A percentile compares a stretch with the other conserved stretches of the same genome.
Evolutionary conservation across 2,329 filamentous ascomycete species (phyloP).

Genomic region (Microdochium bolleyi): DNA sequence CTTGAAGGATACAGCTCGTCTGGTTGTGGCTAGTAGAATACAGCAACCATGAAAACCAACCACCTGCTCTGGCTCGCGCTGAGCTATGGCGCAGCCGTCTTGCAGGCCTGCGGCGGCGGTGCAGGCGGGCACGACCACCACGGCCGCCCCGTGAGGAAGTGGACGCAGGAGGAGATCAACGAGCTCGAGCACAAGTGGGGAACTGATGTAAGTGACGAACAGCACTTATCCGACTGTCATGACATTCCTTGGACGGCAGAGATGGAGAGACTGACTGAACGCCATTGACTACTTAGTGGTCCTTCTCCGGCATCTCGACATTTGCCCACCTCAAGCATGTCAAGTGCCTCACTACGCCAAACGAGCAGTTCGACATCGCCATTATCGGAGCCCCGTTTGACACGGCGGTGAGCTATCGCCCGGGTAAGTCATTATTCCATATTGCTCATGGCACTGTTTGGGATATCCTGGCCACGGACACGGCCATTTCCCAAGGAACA

Average conservation of each 20-base stretch:
- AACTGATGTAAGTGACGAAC: constrained; percentile 37
- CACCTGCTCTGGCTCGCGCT: constrained; percentile 15
- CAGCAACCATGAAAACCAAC: constrained; percentile 12
- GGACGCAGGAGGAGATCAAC: constrained; percentile 39
- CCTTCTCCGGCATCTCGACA: constrained; percentile 66
- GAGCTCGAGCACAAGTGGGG: constrained; percentile 52
- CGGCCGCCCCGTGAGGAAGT: constrained; percentile 31
- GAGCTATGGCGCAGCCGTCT: constrained; percentile 13
- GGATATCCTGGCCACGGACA: too few species aligned
- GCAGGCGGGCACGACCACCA: constrained; percentile 4
- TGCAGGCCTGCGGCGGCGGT: constrained; percentile 18
- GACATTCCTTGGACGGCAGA: too few species aligned
- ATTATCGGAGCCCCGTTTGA: constrained; percentile 69
- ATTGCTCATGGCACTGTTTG: neutral
- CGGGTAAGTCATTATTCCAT: constrained; percentile 33
- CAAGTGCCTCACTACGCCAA: constrained; percentile 61
- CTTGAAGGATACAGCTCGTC: too few species aligned
- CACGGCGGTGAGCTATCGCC: constrained; percentile 63
- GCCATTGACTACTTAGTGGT: constrained; percentile 31
- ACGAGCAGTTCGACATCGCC: constrained; percentile 60
- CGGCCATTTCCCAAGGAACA: neutral
- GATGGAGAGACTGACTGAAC: neutral
- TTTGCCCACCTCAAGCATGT: constrained; percentile 65
- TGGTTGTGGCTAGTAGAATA: neutral
- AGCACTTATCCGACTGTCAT: neutral